A percentile compares a stretch with the other conserved stretches of the same genome.
Evolutionary conservation across 176 grass and related monocot genomes (phyloP).

Genomic region (Pontederia paniculata): DNA sequence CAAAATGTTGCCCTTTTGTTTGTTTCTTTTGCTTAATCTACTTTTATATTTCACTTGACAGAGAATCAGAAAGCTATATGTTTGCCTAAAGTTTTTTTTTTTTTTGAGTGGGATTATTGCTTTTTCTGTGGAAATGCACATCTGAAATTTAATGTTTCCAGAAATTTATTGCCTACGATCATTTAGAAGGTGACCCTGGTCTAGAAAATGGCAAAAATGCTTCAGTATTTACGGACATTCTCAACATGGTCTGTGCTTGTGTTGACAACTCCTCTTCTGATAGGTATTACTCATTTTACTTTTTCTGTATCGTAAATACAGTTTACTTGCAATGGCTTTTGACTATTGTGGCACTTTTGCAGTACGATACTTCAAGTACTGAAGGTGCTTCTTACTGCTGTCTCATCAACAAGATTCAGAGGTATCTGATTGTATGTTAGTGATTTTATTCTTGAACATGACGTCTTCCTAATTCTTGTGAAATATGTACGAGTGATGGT

Average conservation of each 20-base stretch:
- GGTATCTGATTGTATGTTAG: constrained; percentile 32
- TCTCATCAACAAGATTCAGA: constrained; percentile 98
- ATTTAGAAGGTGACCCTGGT: constrained; percentile 99
- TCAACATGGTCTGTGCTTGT: constrained; percentile 80
- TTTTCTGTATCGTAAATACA: not conserved
- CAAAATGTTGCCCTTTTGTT: no score
- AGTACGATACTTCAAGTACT: constrained; percentile 96
- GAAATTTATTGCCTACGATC: constrained; percentile 99
- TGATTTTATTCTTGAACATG: constrained; percentile 3
- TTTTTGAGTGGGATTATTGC: constrained; percentile 12
- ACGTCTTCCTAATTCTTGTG: not conserved
- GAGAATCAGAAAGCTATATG: no score
- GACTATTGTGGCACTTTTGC: constrained; percentile 27
- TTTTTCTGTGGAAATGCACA: not conserved
- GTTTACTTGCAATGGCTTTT: constrained; percentile 12
- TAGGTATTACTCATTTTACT: constrained; percentile 45
- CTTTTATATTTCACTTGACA: no score
- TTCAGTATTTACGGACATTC: constrained; percentile 67
- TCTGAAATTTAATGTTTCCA: constrained; percentile 19
- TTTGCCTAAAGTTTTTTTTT: constrained; percentile 5
- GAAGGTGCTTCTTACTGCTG: constrained; percentile 96
- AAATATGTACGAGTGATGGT: not conserved
- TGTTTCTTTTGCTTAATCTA: no score
- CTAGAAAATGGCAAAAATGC: constrained; percentile 92
- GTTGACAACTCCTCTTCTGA: constrained; percentile 93